Conservation (phyloP, 2,329 filamentous ascomycete species). For the Dactylellina sp. region DNA sequence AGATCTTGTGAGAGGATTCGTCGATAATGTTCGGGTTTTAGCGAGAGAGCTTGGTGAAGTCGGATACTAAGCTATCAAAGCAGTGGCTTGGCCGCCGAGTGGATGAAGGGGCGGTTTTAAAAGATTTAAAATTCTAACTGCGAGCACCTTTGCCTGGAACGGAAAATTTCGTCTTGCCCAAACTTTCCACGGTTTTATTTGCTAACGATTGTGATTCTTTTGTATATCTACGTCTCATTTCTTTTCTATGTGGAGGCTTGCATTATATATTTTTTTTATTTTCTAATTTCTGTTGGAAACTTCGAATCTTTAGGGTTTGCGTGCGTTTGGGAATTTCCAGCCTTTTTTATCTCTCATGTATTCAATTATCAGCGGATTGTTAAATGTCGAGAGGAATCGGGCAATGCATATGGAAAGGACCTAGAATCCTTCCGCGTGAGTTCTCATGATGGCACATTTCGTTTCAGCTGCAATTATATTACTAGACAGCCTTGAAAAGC, state of each 20-base stretch:
- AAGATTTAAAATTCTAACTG: too few relatives aligned
- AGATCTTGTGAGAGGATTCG: constrained; percentile 76
- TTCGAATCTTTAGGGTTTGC: constrained; percentile 14
- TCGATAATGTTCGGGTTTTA: constrained; percentile 78
- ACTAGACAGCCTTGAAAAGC: too few relatives aligned
- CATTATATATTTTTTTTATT: not conserved
- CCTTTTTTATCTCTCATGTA: constrained; percentile 7
- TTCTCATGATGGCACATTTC: too few relatives aligned
- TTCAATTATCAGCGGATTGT: constrained; percentile 21
- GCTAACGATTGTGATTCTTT: constrained; percentile 24
- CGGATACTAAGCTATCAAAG: constrained; percentile 8
- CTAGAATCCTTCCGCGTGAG: not conserved
- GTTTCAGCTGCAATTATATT: too few relatives aligned
- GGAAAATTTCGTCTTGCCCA: too few relatives aligned
- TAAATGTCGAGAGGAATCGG: not conserved
- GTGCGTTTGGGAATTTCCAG: constrained; percentile 24
- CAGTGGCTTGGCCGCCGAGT: too few relatives aligned
- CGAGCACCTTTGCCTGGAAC: too few relatives aligned
- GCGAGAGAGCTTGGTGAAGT: constrained; percentile 62
- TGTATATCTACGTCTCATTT: constrained; percentile 29
- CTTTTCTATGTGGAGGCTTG: not conserved
- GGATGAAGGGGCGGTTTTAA: too few relatives aligned
- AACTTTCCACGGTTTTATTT: not conserved
- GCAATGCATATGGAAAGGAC: not conserved
- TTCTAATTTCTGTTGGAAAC: not conserved